A percentile compares a stretch with the other conserved stretches of the same genome.
These are phyloP conservation scores for Trichosanthes cucumerina DNA, from an alignment of 306 rosid genomes.

Conservation along the genomic window DNA sequence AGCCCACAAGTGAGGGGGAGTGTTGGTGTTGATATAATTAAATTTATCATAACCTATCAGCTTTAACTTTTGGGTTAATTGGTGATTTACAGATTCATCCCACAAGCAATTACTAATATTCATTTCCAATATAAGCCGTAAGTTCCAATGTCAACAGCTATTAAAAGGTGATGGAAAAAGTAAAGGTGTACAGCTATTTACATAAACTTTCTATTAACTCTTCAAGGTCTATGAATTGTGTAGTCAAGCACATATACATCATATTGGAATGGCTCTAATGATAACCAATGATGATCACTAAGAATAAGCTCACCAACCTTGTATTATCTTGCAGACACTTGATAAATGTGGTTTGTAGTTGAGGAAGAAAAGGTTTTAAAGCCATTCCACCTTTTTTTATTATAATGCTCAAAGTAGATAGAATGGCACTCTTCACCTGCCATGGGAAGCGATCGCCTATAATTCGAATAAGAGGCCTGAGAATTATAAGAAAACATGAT, in stretches of 20 bases:
- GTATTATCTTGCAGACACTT: slow-evolving; percentile 79
- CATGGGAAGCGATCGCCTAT: slow-evolving; percentile 97
- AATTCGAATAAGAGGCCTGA: slow-evolving; percentile 95
- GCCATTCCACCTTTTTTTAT: slow-evolving; percentile 82
- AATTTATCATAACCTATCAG: too few species aligned
- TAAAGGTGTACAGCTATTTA: neutral
- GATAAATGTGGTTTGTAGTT: slow-evolving; percentile 94
- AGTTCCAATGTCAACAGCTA: neutral
- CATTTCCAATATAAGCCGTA: neutral
- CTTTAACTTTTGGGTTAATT: too few species aligned
- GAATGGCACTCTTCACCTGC: slow-evolving; percentile 98
- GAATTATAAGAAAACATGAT: slow-evolving; percentile 7
- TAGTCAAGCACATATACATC: neutral
- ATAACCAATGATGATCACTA: neutral
- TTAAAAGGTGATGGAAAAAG: neutral
- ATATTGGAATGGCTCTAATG: neutral
- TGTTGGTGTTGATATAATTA: too few species aligned
- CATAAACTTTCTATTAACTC: neutral
- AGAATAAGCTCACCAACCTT: slow-evolving; percentile 11
- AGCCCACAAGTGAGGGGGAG: too few species aligned
- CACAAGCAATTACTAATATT: neutral
- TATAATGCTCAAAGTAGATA: slow-evolving; percentile 72
- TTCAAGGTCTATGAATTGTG: neutral
- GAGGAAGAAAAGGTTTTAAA: slow-evolving; percentile 95
- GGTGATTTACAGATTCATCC: too few species aligned